Conservation (phyloP, 768 basidiomycete genomes). For the Boletus sp. region DNA sequence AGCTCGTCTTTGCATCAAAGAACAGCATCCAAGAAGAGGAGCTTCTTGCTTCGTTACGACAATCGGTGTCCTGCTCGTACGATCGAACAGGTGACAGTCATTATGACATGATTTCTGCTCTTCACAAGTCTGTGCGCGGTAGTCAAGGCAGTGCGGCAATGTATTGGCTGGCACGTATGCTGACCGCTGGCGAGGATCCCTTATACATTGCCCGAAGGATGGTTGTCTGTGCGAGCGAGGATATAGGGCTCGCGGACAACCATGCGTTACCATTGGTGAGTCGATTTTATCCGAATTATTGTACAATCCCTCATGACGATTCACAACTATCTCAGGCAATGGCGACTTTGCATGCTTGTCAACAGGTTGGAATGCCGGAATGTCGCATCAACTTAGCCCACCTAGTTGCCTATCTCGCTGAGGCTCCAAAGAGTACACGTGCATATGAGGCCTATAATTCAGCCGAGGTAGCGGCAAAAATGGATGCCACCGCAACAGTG, state of each 20-base stretch:
- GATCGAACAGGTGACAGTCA: conserved; percentile 74
- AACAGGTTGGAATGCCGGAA: conserved; percentile 77
- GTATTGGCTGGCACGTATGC: conserved; percentile 89
- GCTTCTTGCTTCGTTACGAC: conserved; percentile 56
- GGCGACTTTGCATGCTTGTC: conserved; percentile 62
- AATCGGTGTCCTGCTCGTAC: conserved; percentile 64
- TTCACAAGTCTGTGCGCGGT: conserved; percentile 83
- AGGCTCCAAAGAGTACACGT: conserved; percentile 79
- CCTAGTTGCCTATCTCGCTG: conserved; percentile 73
- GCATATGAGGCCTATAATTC: conserved; percentile 74
- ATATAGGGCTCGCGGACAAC: conserved; percentile 77
- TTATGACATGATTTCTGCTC: conserved; percentile 81
- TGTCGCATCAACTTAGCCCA: conserved; percentile 79
- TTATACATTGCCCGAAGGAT: conserved; percentile 71
- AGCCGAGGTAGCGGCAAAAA: conserved; percentile 61
- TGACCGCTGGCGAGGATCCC: conserved; percentile 78
- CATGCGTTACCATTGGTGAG: conserved; percentile 73
- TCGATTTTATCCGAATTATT: not conserved
- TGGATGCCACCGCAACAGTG: conserved; percentile 53
- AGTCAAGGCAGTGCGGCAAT: conserved; percentile 74
- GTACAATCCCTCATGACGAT: conserved; percentile 11
- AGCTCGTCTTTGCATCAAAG: conserved; percentile 56
- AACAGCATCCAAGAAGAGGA: conserved; percentile 41
- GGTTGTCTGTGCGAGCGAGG: conserved; percentile 82
- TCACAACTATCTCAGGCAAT: conserved; percentile 49